Evolutionary conservation across 441 rosid genomes (phyloP), one percentile per base, ranked within the genome.

Genomic region (Euphorbia celastroides): DNA sequence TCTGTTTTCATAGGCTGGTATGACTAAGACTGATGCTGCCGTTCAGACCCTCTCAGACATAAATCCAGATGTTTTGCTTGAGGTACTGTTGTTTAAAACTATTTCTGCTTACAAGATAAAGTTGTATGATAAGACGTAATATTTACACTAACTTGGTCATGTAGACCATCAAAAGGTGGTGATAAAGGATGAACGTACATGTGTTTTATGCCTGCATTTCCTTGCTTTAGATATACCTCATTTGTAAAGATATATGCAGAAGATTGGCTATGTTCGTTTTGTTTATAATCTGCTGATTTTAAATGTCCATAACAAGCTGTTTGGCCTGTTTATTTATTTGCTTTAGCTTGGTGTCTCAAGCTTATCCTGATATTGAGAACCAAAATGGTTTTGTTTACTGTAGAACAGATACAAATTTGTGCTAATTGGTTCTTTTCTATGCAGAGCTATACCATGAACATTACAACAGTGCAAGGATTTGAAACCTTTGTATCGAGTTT

Each of bases 1-100:
- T 67, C 9, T 66, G 48, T 52, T 17, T 63, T 71, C 44, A n/a
- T 72, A 93, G 98, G 91, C 71, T 84, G 97, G 97, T 64, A 91
- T 93, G 99, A 89, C 96, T 74, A 93, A 91, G 83, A 93, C 99
- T 50, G 99, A 93, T 84, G 99, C 97, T 70, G 97, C 99, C 70
- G 92, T 89, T 73, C 99, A 93, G 79, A 93, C 97, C 60, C 99
- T 93, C 62, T 74, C 89, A 46, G 99, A 89, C 66, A 89, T 93
- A 72, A 93, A 91, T 72, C 98, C 96, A 54, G 98, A 93, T 68
- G 96, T 93, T 66, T 84, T 88, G 51, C 95, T 93, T 54, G 96
- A 93, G 83, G 98, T 79, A 63, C 34, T 75, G 71, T 27, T 61
- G 9, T 17, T 44, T 12, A 25, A n/a, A 17, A 25, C 27, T 51